Evolutionary conservation across 2,329 filamentous ascomycete genomes (phyloP).

Genomic region (Monosporascus sp.): DNA sequence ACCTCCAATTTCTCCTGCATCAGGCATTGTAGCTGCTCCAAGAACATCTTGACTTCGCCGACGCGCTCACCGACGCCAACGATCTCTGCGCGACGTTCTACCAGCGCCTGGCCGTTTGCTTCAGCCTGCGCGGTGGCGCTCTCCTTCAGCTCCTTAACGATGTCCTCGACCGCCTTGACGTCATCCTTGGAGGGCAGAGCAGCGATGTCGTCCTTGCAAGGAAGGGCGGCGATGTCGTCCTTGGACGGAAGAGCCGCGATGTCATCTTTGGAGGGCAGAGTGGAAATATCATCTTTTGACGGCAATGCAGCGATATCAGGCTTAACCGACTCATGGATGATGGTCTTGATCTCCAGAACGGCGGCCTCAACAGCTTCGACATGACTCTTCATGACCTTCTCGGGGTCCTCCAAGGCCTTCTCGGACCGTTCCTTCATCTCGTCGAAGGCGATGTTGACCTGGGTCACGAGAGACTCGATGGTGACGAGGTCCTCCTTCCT

Average conservation of each 20-base stretch:
- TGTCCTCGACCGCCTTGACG: constrained; percentile 62
- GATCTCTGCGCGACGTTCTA: constrained; percentile 79
- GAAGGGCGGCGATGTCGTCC: constrained; percentile 59
- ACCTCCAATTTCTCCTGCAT: constrained; percentile 73
- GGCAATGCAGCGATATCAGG: constrained; percentile 63
- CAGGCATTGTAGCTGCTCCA: constrained; percentile 73
- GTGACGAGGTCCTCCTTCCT: constrained; percentile 74
- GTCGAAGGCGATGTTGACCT: constrained; percentile 70
- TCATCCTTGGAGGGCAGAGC: constrained; percentile 72
- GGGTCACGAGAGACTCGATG: constrained; percentile 72
- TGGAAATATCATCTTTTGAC: constrained; percentile 63
- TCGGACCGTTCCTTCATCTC: constrained; percentile 61
- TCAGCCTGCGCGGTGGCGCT: constrained; percentile 63
- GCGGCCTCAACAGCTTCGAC: constrained; percentile 75
- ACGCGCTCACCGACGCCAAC: constrained; percentile 73
- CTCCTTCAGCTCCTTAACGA: constrained; percentile 68
- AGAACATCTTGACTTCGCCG: constrained; percentile 67
- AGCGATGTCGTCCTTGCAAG: constrained; percentile 60
- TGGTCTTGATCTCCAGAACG: constrained; percentile 77
- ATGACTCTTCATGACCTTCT: constrained; percentile 73
- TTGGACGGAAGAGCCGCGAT: constrained; percentile 66
- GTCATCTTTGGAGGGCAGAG: constrained; percentile 61
- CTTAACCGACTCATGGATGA: constrained; percentile 67
- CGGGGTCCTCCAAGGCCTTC: constrained; percentile 49
- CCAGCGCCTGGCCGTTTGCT: constrained; percentile 70